Evolutionary conservation across 768 basidiomycete species (phyloP).

Genomic region (Hebeloma cylindrosporum): DNA sequence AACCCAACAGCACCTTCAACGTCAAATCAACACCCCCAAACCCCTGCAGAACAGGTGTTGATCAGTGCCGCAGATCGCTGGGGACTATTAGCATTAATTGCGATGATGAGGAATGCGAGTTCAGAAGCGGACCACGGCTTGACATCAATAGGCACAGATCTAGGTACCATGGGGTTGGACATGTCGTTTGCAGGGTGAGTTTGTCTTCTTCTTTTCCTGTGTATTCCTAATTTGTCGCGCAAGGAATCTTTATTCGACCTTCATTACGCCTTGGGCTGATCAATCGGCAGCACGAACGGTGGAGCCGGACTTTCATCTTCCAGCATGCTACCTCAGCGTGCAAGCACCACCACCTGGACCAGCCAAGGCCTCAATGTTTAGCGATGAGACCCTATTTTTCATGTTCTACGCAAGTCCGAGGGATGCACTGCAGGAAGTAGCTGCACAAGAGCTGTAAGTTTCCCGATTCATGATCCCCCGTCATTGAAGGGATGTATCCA

Average conservation of each 20-base stretch:
- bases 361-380: conserved; percentile 78
- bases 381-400: conserved; percentile 96
- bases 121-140: conserved; percentile 77
- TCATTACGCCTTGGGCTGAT: conserved; percentile 97
- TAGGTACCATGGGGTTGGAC: conserved; percentile 90
- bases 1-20: conserved; percentile 34
- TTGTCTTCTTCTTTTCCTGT: conserved; percentile 10
- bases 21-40: conserved; percentile 65
- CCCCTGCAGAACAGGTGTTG: conserved; percentile 91
- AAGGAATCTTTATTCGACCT: conserved; percentile 86
- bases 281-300: conserved; percentile 81
- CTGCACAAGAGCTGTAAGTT: conserved; percentile 91
- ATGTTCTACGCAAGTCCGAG: conserved; percentile 96
- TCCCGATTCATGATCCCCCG: conserved; percentile 7
- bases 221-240: conserved; percentile 18
- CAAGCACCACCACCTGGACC: conserved; percentile 84
- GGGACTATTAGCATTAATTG: conserved; percentile 85
- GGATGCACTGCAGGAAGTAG: conserved; percentile 91
- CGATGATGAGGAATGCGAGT: conserved; percentile 80
- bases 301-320: conserved; percentile 91
- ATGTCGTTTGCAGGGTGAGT: conserved; percentile 82
- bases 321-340: conserved; percentile 86
- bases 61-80: conserved; percentile 93
- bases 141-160: conserved; percentile 85
- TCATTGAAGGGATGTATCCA: background rate